These are phyloP conservation scores for Raphidocelis subcapitata DNA, from an alignment of 139 green algal genomes.

Conservation along the genomic window DNA sequence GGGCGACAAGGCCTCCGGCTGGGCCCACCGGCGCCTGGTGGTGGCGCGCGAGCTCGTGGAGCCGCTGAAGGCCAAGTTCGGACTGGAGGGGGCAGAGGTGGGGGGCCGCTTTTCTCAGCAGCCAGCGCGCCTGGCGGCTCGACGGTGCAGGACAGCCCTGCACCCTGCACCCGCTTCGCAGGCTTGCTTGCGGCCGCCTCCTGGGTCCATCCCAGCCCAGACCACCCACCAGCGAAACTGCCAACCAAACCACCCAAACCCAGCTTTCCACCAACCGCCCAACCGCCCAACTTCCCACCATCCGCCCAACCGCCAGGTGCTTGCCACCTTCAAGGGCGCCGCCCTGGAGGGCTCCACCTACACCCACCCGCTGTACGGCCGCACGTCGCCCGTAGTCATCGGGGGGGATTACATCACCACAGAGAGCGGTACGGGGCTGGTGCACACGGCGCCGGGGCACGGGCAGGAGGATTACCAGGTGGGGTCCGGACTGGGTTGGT, in stretches of 20 bases:
- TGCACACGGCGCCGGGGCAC: constrained; percentile 96
- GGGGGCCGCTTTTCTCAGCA: not conserved
- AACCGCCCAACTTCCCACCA: not conserved
- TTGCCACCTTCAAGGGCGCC: constrained; percentile 63
- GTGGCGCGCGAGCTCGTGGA: constrained; percentile 81
- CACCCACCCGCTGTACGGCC: constrained; percentile 87
- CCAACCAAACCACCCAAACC: too few species aligned
- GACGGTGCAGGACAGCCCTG: too few species aligned
- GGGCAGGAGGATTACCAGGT: constrained; percentile 95
- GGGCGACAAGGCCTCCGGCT: constrained; percentile 36
- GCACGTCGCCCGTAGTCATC: constrained; percentile 80
- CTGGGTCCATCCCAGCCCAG: too few species aligned
- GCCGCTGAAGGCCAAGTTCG: constrained; percentile 70
- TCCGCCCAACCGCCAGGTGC: not conserved
- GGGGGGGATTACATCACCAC: constrained; percentile 99
- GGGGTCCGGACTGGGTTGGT: not conserved
- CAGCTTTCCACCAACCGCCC: too few species aligned
- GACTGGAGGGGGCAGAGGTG: constrained; percentile 41
- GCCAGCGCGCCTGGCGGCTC: too few species aligned
- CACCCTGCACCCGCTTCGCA: too few species aligned
- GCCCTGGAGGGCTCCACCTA: constrained; percentile 85
- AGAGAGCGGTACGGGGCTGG: constrained; percentile 94
- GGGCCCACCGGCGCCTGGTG: constrained; percentile 52
- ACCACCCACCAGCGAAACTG: too few species aligned
- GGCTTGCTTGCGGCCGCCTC: too few species aligned